These are phyloP conservation scores for Hericium coralloides DNA, from an alignment of 768 basidiomycete species.

Conservation along the genomic window DNA sequence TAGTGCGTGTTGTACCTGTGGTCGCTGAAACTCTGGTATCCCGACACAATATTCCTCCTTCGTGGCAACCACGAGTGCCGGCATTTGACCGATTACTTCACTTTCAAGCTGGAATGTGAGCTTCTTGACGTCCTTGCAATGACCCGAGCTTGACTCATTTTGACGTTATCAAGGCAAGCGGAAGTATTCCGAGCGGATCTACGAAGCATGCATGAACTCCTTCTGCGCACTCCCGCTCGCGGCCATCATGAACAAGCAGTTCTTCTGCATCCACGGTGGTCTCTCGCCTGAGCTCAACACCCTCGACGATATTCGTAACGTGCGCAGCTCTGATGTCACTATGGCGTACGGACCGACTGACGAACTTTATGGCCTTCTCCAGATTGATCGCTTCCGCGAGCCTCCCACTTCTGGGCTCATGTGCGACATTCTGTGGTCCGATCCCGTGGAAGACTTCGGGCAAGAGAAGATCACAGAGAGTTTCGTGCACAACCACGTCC, in stretches of 20 bases:
- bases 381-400: constrained; percentile 98
- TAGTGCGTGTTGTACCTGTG: constrained; percentile 97
- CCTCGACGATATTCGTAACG: constrained; percentile 86
- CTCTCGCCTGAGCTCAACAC: constrained; percentile 93
- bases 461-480: constrained; percentile 85
- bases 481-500: constrained; percentile 93
- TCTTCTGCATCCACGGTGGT: constrained; percentile 96
- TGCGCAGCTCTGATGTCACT: constrained; percentile 28
- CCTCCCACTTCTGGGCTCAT: constrained; percentile 95
- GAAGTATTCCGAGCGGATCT: constrained; percentile 95
- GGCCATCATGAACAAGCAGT: constrained; percentile 99
- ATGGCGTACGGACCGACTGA: too few species aligned
- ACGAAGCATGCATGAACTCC: constrained; percentile 96
- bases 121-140: constrained; percentile 3
- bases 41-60: constrained; percentile 90
- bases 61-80: constrained; percentile 99
- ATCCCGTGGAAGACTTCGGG: constrained; percentile 96
- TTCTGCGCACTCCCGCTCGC: constrained; percentile 94
- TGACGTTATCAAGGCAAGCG: constrained; percentile 66
- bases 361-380: not conserved
- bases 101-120: constrained; percentile 97
- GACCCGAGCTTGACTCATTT: not conserved
- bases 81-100: constrained; percentile 97
- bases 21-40: constrained; percentile 99
- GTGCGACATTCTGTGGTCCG: constrained; percentile 99